phyloP scores from a whole-genome alignment of 495 filamentous ascomycete species.

The Podospora fimiseda region DNA sequence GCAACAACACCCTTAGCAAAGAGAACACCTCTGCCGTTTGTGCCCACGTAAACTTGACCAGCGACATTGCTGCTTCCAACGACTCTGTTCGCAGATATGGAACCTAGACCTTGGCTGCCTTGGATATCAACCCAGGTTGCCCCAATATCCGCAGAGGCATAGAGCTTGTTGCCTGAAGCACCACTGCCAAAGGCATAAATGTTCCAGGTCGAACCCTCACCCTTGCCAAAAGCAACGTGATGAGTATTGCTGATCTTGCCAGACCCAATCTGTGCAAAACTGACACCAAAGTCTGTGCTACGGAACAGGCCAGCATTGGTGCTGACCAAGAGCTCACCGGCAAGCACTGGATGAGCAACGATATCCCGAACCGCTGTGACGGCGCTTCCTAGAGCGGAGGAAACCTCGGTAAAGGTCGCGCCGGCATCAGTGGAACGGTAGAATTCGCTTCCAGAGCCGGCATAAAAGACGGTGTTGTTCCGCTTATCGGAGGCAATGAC shows the following conservation, averaged over 20 bases:
- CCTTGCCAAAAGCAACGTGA: conserved; percentile 41
- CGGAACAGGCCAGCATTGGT: conserved; percentile 50
- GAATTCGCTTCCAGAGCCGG: conserved; percentile 36
- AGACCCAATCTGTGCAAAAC: conserved; percentile 36
- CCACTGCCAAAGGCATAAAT: conserved; percentile 47
- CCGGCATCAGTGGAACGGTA: conserved; percentile 44
- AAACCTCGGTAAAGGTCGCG: conserved; percentile 34
- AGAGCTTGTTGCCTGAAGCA: conserved; percentile 40
- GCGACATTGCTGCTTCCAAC: conserved; percentile 44
- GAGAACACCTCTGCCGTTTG: conserved; percentile 53
- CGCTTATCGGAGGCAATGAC: conserved; percentile 49
- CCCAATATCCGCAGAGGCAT: conserved; percentile 44
- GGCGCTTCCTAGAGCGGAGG: conserved; percentile 29
- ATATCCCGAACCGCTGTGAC: conserved; percentile 39
- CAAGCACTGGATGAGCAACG: conserved; percentile 40
- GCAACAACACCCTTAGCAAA: conserved; percentile 33
- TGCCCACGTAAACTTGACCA: conserved; percentile 52
- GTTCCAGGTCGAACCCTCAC: conserved; percentile 32
- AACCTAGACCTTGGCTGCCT: conserved; percentile 47
- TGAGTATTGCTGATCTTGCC: conserved; percentile 34
- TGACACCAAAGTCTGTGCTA: conserved; percentile 42
- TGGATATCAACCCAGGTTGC: conserved; percentile 49
- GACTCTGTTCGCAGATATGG: conserved; percentile 38
- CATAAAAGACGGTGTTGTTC: conserved; percentile 49
- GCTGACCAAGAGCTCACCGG: conserved; percentile 49